Base-by-base conservation (phyloP, 257 asterid genomes). In the Misopates orontium region DNA sequence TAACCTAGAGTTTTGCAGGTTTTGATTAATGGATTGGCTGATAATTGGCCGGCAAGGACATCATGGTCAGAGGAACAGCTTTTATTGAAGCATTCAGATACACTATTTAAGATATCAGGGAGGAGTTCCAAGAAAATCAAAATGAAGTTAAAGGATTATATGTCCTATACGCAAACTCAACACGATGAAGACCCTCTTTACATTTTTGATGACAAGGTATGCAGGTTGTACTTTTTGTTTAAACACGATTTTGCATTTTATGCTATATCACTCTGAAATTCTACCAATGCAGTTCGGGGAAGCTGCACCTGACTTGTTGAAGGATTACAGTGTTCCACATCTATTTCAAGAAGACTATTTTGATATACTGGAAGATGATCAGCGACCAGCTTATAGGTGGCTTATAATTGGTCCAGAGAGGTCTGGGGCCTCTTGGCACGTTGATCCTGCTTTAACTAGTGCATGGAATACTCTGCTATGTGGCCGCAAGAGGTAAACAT, bases 371-470 rank as follows among this genome's bases (percentile, higher is more conserved):
- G 88, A 80, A 76, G 71, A 58, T 20, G 95, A 94, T 56, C 84
- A 86, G 71, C 83, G 96, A n/a, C 99, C 99, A 4, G 79, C 96
- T 76, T 94, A 74, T 66, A 85, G 97, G 78, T 94, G 99, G 99
- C 84, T 90, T 71, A 88, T 90, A 63, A 71, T 88, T 59, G 99
- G 99, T 61, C 99, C 99, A 55, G 99, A 90, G 81, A 82, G 97
- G 78, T 94, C 99, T 72, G 99, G 97, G 60, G 97, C 99, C 31
- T 90, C 99, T 39, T 94, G 99, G 99, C 99, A 90, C 63, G 96
- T 94, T 11, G 99, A 94, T 85, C 99, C 99, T 67, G 92, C 89
- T 72, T 95, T 94, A 70, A 94, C 99, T 67, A 94, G 99, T 81
- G 99, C 97, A 40, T 93, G 97, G 99, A 94, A 94, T 79, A 94